Evolutionary conservation across 2,329 filamentous ascomycete genomes (phyloP).

Genomic region (Pseudomassariella vexata): DNA sequence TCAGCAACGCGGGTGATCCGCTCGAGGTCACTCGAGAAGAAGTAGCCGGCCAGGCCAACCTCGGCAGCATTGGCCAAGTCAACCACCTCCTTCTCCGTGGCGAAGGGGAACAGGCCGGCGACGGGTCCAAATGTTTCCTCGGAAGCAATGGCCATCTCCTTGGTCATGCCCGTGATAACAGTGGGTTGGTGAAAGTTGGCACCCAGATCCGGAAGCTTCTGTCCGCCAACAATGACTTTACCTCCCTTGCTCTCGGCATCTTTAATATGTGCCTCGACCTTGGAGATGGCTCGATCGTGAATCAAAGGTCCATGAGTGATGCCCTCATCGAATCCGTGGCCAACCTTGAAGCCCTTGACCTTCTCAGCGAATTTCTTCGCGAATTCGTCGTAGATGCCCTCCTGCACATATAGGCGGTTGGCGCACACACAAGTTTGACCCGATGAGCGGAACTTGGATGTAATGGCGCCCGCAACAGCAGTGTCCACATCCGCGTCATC

Average conservation of each 20-base stretch:
- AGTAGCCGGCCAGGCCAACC: conserved; percentile 90
- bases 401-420: conserved; percentile 77
- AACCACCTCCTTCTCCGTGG: conserved; percentile 84
- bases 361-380: conserved; percentile 62
- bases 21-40: conserved; percentile 67
- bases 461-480: conserved; percentile 76
- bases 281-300: conserved; percentile 73
- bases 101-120: conserved; percentile 82
- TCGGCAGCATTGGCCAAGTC: conserved; percentile 73
- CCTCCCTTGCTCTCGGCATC: conserved; percentile 76
- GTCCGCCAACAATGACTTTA: conserved; percentile 68
- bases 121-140: conserved; percentile 98
- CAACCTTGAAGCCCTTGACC: conserved; percentile 69
- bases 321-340: conserved; percentile 63
- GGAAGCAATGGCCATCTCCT: conserved; percentile 73
- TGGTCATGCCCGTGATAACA: conserved; percentile 79
- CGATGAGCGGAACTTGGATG: conserved; percentile 87
- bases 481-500: conserved; percentile 86
- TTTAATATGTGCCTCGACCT: conserved; percentile 73
- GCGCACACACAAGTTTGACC: conserved; percentile 95
- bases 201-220: conserved; percentile 68
- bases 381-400: conserved; percentile 72
- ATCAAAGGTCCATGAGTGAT: conserved; percentile 80
- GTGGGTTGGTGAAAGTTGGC: conserved; percentile 87
- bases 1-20: conserved; percentile 59